These are phyloP conservation scores for Encephalitozoon hellem DNA, from an alignment of 371 early-diverging fungal species.

Conservation along the genomic window DNA sequence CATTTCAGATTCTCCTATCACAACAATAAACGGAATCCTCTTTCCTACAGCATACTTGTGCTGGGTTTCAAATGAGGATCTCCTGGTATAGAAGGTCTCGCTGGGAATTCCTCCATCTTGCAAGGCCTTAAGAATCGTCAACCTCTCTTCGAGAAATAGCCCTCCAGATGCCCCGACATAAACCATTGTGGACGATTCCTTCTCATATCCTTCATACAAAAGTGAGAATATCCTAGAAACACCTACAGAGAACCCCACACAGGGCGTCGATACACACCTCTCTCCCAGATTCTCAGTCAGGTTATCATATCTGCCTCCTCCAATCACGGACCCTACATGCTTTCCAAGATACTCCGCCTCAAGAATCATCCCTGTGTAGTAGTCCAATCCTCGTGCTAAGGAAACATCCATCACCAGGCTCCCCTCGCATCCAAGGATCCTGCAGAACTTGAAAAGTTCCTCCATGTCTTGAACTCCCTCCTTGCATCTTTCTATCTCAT, in stretches of 20 bases:
- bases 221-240: conserved; percentile 88
- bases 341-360: conserved; percentile 72
- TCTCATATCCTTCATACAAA: conserved; percentile 56
- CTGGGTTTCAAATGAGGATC: conserved; percentile 66
- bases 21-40: conserved; percentile 29
- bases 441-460: conserved; percentile 72
- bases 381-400: conserved; percentile 90
- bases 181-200: conserved; percentile 67
- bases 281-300: conserved; percentile 79
- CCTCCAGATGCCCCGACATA: conserved; percentile 75
- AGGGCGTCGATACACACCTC: conserved; percentile 66
- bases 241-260: conserved; percentile 92
- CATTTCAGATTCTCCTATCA: conserved; percentile 49
- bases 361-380: conserved; percentile 97
- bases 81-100: conserved; percentile 79
- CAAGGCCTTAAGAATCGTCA: conserved; percentile 71
- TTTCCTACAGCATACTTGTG: conserved; percentile 39
- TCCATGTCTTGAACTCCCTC: conserved; percentile 78
- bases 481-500: conserved; percentile 62
- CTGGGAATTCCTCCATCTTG: conserved; percentile 76
- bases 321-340: conserved; percentile 84
- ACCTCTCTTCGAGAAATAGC: conserved; percentile 78
- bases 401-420: conserved; percentile 80
- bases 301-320: conserved; percentile 96
- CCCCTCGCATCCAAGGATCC: conserved; percentile 68